Evolutionary conservation across 768 basidiomycete species (phyloP), one percentile per base, ranked within the genome.

Genomic region (Hypsizygus marmoreus): DNA sequence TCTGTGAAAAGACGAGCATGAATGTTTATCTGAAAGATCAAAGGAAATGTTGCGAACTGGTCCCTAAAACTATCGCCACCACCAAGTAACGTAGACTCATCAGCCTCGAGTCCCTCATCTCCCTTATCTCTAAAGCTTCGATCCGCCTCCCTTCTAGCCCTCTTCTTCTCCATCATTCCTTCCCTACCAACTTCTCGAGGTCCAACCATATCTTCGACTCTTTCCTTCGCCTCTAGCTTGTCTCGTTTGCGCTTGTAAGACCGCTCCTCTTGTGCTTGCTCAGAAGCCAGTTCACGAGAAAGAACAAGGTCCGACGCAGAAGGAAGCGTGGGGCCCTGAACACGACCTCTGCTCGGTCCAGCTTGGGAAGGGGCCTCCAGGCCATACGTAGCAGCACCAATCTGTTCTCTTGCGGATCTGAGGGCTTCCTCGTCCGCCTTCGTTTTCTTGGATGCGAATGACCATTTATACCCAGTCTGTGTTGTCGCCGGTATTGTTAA

Each of bases 381-480:
- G 35, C 64, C 66, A 45, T 72, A 68, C 4, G 77, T 80, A 7
- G 76, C 77, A 6, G 71, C 71, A 20, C 68, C 68, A 4, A 92
- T 84, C 42, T 80, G 75, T 44, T 77, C 77, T 19, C 85, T 80
- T 1, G 79, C 79, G 13, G 71, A 67, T 11, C 74, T 75, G n/a
- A 91, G 62, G 0, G 82, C 80, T 1, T 75, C 75, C 10, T 63
- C 65, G 26, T 91, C 87, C 0, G 73, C 75, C n/a, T 73, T 71
- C 14, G 79, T 79, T 2, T 69, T 59, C 45, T 88, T 88, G 14
- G 81, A 77, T 2, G 86, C 83, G 59, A 95, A 94, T 0, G 81
- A 80, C 92, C 92, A 95, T 68, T 89, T 92, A 67, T 91, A 93
- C 0, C 77, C 81, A 4, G 93, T 95, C 47, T 88, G 83, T 35